These are phyloP conservation scores for Suhomyces sp. DNA, from an alignment of 805 yeast genomes.

Conservation along the genomic window DNA sequence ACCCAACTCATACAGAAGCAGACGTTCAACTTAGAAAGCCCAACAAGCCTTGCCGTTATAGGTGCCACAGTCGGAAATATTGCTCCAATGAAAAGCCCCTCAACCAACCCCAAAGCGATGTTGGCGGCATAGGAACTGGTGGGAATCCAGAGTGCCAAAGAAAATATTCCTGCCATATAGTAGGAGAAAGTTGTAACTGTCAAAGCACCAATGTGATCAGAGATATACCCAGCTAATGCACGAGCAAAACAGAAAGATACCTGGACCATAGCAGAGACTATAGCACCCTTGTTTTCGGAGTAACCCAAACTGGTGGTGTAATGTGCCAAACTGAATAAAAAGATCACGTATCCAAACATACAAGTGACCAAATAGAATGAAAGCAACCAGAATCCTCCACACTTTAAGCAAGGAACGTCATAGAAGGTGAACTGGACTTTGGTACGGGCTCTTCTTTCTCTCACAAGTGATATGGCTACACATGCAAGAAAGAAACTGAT, in stretches of 20 bases:
- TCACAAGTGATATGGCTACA: conserved; percentile 18
- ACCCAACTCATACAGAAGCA: conserved; percentile 54
- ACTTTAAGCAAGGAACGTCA: conserved; percentile 40
- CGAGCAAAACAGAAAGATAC: conserved; percentile 57
- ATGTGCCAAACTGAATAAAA: conserved; percentile 58
- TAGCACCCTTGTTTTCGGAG: conserved; percentile 51
- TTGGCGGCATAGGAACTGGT: conserved; percentile 58
- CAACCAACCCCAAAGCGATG: conserved; percentile 48
- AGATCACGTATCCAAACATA: conserved; percentile 59
- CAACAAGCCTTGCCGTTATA: conserved; percentile 51
- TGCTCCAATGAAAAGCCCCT: conserved; percentile 61
- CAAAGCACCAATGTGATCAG: conserved; percentile 53
- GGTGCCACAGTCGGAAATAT: conserved; percentile 58
- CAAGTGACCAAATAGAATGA: conserved; percentile 45
- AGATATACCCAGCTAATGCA: conserved; percentile 51
- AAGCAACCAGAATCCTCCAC: conserved; percentile 44
- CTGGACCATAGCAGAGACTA: conserved; percentile 59
- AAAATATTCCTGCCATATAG: conserved; percentile 25
- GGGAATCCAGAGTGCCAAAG: conserved; percentile 45
- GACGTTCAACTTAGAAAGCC: conserved; percentile 51
- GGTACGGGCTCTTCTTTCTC: conserved; percentile 10
- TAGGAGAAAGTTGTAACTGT: conserved; percentile 37
- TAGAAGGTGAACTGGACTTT: conserved; percentile 29
- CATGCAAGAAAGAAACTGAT: conserved; percentile 29
- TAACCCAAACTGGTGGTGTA: conserved; percentile 63